Base-by-base conservation (phyloP, 371 early-diverging fungal species). In the Syncephalastrum sp. region DNA sequence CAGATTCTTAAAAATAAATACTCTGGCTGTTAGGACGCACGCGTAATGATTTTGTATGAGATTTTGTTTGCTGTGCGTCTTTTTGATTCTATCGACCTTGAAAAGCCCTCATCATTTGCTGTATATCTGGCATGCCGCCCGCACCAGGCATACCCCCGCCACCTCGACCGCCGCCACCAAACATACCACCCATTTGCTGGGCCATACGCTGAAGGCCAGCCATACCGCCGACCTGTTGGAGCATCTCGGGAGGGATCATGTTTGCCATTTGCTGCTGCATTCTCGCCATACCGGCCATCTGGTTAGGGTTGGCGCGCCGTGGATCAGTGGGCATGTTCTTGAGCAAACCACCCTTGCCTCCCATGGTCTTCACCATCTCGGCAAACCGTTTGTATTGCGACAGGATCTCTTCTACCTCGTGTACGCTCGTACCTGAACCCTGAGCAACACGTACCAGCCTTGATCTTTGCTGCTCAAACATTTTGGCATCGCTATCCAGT, bases 311-410 rank as follows among this genome's bases (percentile, higher is more conserved):
- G 62, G 85, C 73, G 64, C 74, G 79, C 17, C 81, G 72, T 41
- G 78, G 72, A 57, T 70, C 70, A 42, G 63, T 70, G 17, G 78
- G 81, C 86, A 91, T 83, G 38, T 75, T 76, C 57, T 83, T 85
- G 62, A 97, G 66, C 51, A 95, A 68, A 16, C 93, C 94, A 59
- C 92, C 90, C 61, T 82, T 88, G n/a, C 95, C 98, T 53, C 98
- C 95, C 89, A 99, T 91, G 55, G 88, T 89, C 84, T 99, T 98
- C 61, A 99, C 91, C 84, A 99, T 91, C 53, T 85, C 87, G 3
- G 91, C 88, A 72, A 98, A 96, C 61, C 82, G 74, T 57, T 87
- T 83, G 68, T 93, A 93, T 69, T 94, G 93, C 53, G 75, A 61
- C 51, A 99, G 64, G 47, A 99, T 70, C 50, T 89, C 91, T 65